phyloP scores from a whole-genome alignment of 2,329 filamentous ascomycete genomes.

The Colletotrichum viniferum region DNA sequence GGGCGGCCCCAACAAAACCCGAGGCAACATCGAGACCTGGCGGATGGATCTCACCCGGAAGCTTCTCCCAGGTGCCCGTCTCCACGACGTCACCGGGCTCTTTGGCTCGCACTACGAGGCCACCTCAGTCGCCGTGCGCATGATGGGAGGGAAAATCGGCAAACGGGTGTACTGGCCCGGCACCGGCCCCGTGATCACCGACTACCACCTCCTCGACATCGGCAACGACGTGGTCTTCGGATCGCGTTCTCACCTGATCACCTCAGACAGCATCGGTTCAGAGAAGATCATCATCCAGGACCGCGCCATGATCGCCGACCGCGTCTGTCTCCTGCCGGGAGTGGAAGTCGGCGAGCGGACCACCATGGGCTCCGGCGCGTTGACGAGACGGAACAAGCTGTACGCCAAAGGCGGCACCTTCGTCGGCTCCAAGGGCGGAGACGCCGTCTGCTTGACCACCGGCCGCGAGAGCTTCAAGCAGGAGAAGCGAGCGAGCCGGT shows the following conservation, averaged over 20 bases:
- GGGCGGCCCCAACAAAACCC: slow-evolving; percentile 32
- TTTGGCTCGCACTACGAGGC: slow-evolving; percentile 61
- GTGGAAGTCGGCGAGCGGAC: slow-evolving; percentile 51
- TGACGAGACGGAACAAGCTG: slow-evolving; percentile 47
- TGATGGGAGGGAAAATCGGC: slow-evolving; percentile 57
- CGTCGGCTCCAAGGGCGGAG: slow-evolving; percentile 56
- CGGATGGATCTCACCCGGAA: slow-evolving; percentile 46
- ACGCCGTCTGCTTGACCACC: slow-evolving; percentile 47
- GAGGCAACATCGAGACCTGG: slow-evolving; percentile 45
- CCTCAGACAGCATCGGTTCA: slow-evolving; percentile 54
- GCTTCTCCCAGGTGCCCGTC: slow-evolving; percentile 45
- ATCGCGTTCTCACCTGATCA: slow-evolving; percentile 57
- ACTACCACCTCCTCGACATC: slow-evolving; percentile 60
- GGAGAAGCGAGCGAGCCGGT: background rate
- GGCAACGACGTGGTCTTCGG: slow-evolving; percentile 66
- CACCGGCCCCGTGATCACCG: slow-evolving; percentile 55
- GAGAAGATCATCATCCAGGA: slow-evolving; percentile 50
- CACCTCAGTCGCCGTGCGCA: slow-evolving; percentile 53
- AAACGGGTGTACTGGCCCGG: slow-evolving; percentile 62
- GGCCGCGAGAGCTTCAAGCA: slow-evolving; percentile 5
- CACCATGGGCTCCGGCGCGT: slow-evolving; percentile 58
- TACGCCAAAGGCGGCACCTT: slow-evolving; percentile 53
- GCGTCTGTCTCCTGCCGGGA: slow-evolving; percentile 56
- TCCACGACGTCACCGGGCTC: slow-evolving; percentile 53
- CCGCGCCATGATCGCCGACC: slow-evolving; percentile 61